Evolutionary conservation across 805 yeast genomes (phyloP).

Genomic region (Saccharomycopsis babjevae): DNA sequence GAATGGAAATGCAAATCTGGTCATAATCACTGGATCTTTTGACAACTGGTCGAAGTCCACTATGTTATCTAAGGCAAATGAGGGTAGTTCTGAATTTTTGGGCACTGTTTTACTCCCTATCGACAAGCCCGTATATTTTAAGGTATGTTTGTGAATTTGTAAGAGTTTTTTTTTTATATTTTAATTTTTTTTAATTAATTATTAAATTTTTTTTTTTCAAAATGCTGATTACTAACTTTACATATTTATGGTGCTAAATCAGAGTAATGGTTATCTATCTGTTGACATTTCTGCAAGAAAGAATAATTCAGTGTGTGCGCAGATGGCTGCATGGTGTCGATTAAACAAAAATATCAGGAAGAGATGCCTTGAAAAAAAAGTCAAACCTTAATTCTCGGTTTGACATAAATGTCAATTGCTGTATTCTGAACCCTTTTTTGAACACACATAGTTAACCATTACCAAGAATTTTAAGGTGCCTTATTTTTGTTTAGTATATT

Average conservation of each 20-base stretch:
- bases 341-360: background rate
- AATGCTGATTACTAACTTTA: too few relatives aligned
- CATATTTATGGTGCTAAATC: too few relatives aligned
- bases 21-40: slow-evolving; percentile 51
- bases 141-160: slow-evolving; percentile 21
- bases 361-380: background rate
- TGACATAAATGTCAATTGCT: background rate
- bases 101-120: slow-evolving; percentile 23
- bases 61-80: slow-evolving; percentile 34
- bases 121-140: slow-evolving; percentile 30
- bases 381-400: background rate
- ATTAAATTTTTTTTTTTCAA: too few relatives aligned
- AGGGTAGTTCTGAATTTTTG: slow-evolving; percentile 25
- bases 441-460: background rate
- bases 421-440: too few relatives aligned
- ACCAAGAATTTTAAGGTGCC: background rate
- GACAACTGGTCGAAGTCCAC: slow-evolving; percentile 46
- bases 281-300: too few relatives aligned
- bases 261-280: too few relatives aligned
- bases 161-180: background rate
- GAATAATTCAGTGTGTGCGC: background rate
- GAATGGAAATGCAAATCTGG: slow-evolving; percentile 24
- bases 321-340: background rate
- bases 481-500: slow-evolving; percentile 27
- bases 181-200: background rate